These are phyloP conservation scores for Lanmaoa rubissima DNA, from an alignment of 768 basidiomycete genomes.

Conservation along the genomic window DNA sequence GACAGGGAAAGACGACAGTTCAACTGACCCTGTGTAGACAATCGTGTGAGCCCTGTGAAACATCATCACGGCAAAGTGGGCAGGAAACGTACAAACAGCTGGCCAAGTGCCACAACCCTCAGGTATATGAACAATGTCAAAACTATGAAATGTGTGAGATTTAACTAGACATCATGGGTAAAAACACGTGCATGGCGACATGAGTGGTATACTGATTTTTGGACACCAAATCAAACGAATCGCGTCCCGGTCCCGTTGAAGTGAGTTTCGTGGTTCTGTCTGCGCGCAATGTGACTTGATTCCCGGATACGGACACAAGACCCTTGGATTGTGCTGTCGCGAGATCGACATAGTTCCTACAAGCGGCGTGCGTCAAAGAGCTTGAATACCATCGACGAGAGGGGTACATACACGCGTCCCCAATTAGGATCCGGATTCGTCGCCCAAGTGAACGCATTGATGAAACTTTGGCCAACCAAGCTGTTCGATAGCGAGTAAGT, in stretches of 20 bases:
- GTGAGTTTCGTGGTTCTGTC: slow-evolving; percentile 34
- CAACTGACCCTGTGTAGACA: slow-evolving; percentile 17
- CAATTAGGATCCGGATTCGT: too few species aligned
- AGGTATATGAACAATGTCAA: slow-evolving; percentile 40
- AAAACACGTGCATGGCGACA: slow-evolving; percentile 30
- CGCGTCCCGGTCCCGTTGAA: slow-evolving; percentile 33
- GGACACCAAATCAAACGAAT: slow-evolving; percentile 35
- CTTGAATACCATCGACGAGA: too few species aligned
- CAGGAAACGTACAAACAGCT: slow-evolving; percentile 31
- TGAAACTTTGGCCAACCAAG: too few species aligned
- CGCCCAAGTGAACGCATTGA: too few species aligned
- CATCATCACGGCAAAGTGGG: neutral
- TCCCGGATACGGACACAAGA: too few species aligned
- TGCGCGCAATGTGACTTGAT: slow-evolving; percentile 30
- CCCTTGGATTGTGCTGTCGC: too few species aligned
- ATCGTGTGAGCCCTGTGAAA: neutral
- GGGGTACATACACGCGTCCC: too few species aligned
- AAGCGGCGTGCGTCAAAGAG: too few species aligned
- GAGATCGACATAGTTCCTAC: too few species aligned
- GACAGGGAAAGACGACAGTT: neutral
- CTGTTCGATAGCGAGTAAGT: too few species aligned
- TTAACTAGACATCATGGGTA: accelerated
- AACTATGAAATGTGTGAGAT: slow-evolving; percentile 16
- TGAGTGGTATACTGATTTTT: slow-evolving; percentile 33
- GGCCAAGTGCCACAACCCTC: slow-evolving; percentile 42